A percentile compares a stretch with the other conserved stretches of the same genome.
Evolutionary conservation across 2,329 filamentous ascomycete species (phyloP).

Genomic region (Plenodomus biglobosus): DNA sequence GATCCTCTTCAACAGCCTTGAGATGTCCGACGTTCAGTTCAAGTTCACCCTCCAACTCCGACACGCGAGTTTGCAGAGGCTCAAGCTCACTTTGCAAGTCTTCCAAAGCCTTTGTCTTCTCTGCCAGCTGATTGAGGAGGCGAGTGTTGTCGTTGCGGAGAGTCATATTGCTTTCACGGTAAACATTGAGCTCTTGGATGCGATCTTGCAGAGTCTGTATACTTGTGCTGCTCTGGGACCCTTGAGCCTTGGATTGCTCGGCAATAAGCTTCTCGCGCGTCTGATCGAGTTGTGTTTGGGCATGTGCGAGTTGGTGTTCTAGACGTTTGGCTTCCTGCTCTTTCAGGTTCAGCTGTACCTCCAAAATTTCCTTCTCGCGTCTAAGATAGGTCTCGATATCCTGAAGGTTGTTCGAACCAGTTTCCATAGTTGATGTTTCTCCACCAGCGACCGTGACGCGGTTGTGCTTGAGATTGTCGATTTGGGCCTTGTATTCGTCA

Average conservation of each 20-base stretch:
- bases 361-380: constrained; percentile 95
- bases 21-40: constrained; percentile 84
- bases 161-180: constrained; percentile 91
- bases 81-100: constrained; percentile 74
- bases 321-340: constrained; percentile 84
- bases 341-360: constrained; percentile 92
- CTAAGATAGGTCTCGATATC: constrained; percentile 90
- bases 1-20: constrained; percentile 83
- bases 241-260: constrained; percentile 75
- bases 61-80: constrained; percentile 77
- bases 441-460: constrained; percentile 59
- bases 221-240: constrained; percentile 69
- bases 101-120: constrained; percentile 74
- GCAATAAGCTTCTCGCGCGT: constrained; percentile 85
- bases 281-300: constrained; percentile 85
- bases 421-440: constrained; percentile 55
- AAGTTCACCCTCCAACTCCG: constrained; percentile 79
- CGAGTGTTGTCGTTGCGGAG: constrained; percentile 83
- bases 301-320: constrained; percentile 86
- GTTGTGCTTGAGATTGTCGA: constrained; percentile 75
- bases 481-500: constrained; percentile 78
- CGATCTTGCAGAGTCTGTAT: constrained; percentile 93
- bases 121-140: constrained; percentile 71
- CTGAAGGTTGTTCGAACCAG: constrained; percentile 73
- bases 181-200: constrained; percentile 91